These are phyloP conservation scores for Termitomyces eurrhizus DNA, from an alignment of 768 basidiomycete genomes.

Conservation along the genomic window DNA sequence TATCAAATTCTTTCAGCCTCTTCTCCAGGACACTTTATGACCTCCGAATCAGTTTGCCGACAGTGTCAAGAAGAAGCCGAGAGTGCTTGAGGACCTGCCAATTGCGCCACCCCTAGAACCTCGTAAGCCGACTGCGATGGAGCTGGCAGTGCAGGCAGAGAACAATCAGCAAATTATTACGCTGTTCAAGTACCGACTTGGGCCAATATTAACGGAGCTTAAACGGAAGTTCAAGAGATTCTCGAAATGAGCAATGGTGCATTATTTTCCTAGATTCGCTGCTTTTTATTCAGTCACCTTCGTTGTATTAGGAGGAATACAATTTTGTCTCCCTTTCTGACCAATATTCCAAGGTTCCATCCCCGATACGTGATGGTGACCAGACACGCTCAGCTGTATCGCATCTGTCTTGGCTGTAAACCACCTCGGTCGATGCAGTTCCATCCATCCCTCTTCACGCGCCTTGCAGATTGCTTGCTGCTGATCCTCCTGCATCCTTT, in stretches of 20 bases:
- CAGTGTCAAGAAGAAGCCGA: constrained; percentile 76
- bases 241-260: constrained; percentile 71
- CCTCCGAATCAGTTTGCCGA: constrained; percentile 90
- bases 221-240: constrained; percentile 93
- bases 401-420: constrained; percentile 75
- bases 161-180: constrained; percentile 76
- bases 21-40: constrained; percentile 65
- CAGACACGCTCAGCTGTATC: constrained; percentile 92
- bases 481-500: constrained; percentile 76
- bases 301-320: constrained; percentile 64
- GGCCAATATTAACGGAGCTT: constrained; percentile 82
- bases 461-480: constrained; percentile 71
- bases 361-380: constrained; percentile 55
- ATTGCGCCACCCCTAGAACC: constrained; percentile 91
- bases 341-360: constrained; percentile 74
- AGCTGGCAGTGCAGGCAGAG: constrained; percentile 79
- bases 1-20: constrained; percentile 67
- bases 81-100: constrained; percentile 81
- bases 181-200: constrained; percentile 85
- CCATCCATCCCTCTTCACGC: constrained; percentile 68
- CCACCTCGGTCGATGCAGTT: constrained; percentile 84
- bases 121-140: constrained; percentile 72
- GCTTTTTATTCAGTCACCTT: neutral
- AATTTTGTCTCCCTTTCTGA: constrained; percentile 67
- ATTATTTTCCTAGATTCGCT: constrained; percentile 21